phyloP scores from a whole-genome alignment of 371 early-diverging fungal species.

The Mucor sp. region DNA sequence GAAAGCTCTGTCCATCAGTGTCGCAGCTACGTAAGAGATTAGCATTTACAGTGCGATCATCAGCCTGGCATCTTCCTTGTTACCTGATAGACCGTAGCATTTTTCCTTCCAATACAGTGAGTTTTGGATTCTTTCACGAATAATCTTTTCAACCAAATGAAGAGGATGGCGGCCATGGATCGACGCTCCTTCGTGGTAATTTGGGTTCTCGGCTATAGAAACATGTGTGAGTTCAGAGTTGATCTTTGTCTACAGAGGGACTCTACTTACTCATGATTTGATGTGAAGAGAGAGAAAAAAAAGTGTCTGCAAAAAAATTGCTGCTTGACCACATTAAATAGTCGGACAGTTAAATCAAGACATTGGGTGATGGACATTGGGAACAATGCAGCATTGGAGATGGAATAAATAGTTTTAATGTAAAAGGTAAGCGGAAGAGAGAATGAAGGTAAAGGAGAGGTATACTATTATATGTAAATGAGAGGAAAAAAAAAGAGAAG shows the following conservation, averaged over 20 bases:
- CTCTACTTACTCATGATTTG: not conserved
- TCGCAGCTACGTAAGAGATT: conserved; percentile 62
- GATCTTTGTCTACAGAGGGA: not conserved
- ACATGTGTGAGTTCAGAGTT: not conserved
- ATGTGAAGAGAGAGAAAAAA: not conserved
- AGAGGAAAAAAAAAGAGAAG: not conserved
- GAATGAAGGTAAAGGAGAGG: not conserved
- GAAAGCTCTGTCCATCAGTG: conserved; percentile 89
- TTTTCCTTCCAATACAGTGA: conserved; percentile 95
- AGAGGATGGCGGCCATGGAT: conserved; percentile 93
- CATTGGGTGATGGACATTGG: not conserved
- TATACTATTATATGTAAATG: not conserved
- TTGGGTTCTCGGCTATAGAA: conserved; percentile 8
- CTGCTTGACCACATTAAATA: not conserved
- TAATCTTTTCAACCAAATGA: conserved; percentile 92
- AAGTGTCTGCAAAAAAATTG: not conserved
- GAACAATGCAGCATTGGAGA: not conserved
- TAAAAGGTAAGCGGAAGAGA: not conserved
- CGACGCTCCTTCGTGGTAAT: conserved; percentile 58
- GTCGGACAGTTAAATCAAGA: not conserved
- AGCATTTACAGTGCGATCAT: not conserved
- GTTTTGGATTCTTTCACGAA: conserved; percentile 88
- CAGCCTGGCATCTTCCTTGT: not conserved
- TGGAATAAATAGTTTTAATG: not conserved
- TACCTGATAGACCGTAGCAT: conserved; percentile 92